Evolutionary conservation across 2,329 filamentous ascomycete genomes (phyloP).

Genomic region (Fusarium subtropicale): DNA sequence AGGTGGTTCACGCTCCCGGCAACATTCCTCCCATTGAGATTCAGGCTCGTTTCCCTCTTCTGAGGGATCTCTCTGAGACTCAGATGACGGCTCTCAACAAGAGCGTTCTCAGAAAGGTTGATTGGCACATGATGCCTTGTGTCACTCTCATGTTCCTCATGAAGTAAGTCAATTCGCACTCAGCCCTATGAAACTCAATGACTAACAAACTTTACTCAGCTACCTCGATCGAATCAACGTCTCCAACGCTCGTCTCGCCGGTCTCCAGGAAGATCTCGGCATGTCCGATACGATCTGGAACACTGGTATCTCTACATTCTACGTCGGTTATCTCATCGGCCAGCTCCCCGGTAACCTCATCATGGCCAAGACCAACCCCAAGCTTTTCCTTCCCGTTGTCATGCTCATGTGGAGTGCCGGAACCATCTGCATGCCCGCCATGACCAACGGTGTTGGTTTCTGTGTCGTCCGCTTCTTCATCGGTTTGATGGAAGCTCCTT

Average conservation of each 20-base stretch:
- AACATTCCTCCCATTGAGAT: conserved; percentile 40
- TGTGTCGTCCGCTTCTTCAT: conserved; percentile 50
- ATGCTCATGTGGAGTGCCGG: conserved; percentile 58
- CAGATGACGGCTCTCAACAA: conserved; percentile 47
- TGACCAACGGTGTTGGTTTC: conserved; percentile 48
- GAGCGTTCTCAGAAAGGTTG: conserved; percentile 47
- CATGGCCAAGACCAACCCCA: conserved; percentile 56
- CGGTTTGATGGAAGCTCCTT: conserved; percentile 53
- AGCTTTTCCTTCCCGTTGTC: conserved; percentile 53
- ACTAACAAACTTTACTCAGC: conserved; percentile 45
- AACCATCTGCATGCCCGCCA: conserved; percentile 58
- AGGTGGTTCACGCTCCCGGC: conserved; percentile 2
- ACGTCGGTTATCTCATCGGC: conserved; percentile 60
- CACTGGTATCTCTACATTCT: conserved; percentile 57
- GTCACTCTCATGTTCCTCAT: conserved; percentile 29
- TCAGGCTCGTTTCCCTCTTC: conserved; percentile 41
- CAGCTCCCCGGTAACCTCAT: conserved; percentile 61
- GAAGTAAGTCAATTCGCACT: background rate
- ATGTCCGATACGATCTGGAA: conserved; percentile 55
- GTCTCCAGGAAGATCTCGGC: conserved; percentile 53
- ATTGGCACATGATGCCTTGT: conserved; percentile 46
- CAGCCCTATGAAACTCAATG: background rate
- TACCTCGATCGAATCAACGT: conserved; percentile 65
- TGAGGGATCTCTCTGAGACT: conserved; percentile 36
- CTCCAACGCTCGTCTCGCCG: conserved; percentile 56